Percentiles rank a stretch among this genome's conserved stretches.
phyloP scores from a whole-genome alignment of 2,329 filamentous ascomycete species.

The Aspergillus pseudotamarii region DNA sequence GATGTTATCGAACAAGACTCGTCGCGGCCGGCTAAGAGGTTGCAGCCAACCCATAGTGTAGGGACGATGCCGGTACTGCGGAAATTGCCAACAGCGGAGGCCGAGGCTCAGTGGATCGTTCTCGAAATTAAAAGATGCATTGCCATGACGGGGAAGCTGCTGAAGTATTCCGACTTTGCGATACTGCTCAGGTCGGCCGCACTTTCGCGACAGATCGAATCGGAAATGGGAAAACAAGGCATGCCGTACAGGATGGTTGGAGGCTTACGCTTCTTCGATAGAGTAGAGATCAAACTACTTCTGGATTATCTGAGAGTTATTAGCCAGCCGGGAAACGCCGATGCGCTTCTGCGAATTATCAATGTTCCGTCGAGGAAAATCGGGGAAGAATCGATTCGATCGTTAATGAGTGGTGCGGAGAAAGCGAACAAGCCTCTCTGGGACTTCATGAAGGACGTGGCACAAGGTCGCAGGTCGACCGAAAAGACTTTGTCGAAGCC shows the following conservation, averaged over 20 bases:
- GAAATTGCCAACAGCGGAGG: constrained; percentile 67
- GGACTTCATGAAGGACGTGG: constrained; percentile 66
- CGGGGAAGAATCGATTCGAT: constrained; percentile 75
- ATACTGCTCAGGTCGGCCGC: constrained; percentile 83
- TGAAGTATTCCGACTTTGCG: constrained; percentile 77
- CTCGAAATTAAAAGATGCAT: constrained; percentile 74
- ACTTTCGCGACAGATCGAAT: constrained; percentile 83
- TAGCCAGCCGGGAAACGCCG: constrained; percentile 82
- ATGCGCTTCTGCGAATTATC: constrained; percentile 79
- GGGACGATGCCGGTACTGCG: constrained; percentile 82
- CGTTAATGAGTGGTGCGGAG: constrained; percentile 76
- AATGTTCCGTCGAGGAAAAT: constrained; percentile 82
- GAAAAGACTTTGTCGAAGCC: constrained; percentile 59
- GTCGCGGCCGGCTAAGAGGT: constrained; percentile 74
- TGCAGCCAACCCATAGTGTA: constrained; percentile 77
- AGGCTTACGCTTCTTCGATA: constrained; percentile 88
- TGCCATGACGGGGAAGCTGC: constrained; percentile 71
- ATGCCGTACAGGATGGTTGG: constrained; percentile 92
- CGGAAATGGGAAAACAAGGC: constrained; percentile 75
- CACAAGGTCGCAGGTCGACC: constrained; percentile 55
- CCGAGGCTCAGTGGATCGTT: constrained; percentile 87
- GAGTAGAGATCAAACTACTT: constrained; percentile 82
- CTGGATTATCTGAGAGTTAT: constrained; percentile 88
- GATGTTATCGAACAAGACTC: constrained; percentile 89
- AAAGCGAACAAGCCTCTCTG: constrained; percentile 70